A percentile compares a stretch with the other conserved stretches of the same genome.
phyloP scores from a whole-genome alignment of 345 rosid genomes.

The Moricandia moricandioides region DNA sequence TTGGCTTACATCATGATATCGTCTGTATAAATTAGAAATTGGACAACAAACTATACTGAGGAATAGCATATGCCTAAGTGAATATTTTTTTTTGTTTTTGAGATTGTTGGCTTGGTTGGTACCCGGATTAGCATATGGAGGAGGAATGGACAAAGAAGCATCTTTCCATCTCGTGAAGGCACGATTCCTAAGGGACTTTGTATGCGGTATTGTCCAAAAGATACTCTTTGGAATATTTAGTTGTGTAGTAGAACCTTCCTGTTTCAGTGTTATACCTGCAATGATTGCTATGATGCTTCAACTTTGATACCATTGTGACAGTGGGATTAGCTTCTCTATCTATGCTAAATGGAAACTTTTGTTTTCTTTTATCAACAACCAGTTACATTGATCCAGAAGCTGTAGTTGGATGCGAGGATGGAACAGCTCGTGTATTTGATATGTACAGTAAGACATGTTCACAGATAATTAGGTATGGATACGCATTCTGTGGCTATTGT shows the following conservation, averaged over 20 bases:
- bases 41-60: not conserved
- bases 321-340: too few species aligned
- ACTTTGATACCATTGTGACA: not conserved
- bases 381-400: slow-evolving; percentile 94
- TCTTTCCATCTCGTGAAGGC: slow-evolving; percentile 75
- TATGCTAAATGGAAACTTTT: not conserved
- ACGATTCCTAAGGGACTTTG: slow-evolving; percentile 71
- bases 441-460: slow-evolving; percentile 88
- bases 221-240: slow-evolving; percentile 3
- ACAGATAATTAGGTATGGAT: slow-evolving; percentile 42
- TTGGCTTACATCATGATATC: not conserved
- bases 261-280: slow-evolving; percentile 1
- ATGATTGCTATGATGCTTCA: not conserved
- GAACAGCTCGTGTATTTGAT: slow-evolving; percentile 83
- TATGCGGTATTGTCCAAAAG: slow-evolving; percentile 57
- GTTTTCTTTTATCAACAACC: slow-evolving; percentile 7
- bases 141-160: slow-evolving; percentile 63
- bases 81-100: not conserved
- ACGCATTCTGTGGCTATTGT: not conserved
- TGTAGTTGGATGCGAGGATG: slow-evolving; percentile 85
- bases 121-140: slow-evolving; percentile 87
- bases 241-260: not conserved
- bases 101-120: slow-evolving; percentile 90
- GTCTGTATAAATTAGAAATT: not conserved
- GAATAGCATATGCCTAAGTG: too few species aligned